A percentile compares a stretch with the other conserved stretches of the same genome.
phyloP scores from a whole-genome alignment of 1,284 basidiomycete species.

The Rhizoctonia solani region DNA sequence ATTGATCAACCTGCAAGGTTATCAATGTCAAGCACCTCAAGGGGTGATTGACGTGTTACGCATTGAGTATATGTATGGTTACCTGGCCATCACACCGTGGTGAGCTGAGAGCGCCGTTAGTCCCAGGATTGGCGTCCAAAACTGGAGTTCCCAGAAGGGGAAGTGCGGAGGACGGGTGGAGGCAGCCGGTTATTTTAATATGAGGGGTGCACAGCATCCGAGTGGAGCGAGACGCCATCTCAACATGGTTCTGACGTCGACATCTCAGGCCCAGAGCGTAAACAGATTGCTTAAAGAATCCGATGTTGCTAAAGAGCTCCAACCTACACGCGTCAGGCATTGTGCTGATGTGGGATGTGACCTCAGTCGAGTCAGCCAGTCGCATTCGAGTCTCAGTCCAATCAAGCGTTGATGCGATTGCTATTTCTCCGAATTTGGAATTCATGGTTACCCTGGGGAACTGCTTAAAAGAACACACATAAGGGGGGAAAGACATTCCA shows the following conservation, averaged over 20 bases:
- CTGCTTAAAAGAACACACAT: too few relatives aligned
- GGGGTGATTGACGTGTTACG: background rate
- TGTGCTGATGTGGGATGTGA: too few relatives aligned
- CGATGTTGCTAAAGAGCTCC: too few relatives aligned
- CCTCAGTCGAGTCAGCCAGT: background rate
- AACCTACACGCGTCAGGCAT: too few relatives aligned
- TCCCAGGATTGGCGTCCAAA: background rate
- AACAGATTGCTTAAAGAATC: background rate
- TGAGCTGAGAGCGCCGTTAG: too few relatives aligned
- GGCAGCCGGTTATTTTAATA: background rate
- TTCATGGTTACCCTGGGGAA: too few relatives aligned
- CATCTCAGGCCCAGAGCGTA: background rate
- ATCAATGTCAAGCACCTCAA: background rate
- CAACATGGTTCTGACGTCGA: background rate
- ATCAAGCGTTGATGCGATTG: background rate
- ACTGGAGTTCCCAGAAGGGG: background rate
- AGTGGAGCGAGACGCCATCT: background rate
- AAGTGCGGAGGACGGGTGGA: background rate
- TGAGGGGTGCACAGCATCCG: background rate
- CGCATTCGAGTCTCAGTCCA: background rate
- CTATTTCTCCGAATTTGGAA: slow-evolving; percentile 1
- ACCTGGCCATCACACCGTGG: too few relatives aligned
- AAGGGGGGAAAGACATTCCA: background rate
- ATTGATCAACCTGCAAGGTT: background rate
- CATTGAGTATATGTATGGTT: too few relatives aligned